phyloP scores from a whole-genome alignment of 805 yeast genomes.

The Candida boleticola region DNA sequence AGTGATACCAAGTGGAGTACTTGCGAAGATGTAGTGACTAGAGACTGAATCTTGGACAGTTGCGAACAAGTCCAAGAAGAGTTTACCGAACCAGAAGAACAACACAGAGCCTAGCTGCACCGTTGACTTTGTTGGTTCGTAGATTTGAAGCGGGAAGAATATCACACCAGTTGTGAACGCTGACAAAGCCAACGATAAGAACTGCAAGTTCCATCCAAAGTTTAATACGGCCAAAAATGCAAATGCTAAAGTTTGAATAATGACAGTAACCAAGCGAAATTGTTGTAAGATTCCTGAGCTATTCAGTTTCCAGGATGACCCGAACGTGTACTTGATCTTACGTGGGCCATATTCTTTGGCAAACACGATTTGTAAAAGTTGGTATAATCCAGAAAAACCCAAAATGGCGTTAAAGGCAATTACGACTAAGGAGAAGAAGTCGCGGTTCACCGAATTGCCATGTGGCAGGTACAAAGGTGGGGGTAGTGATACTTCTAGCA shows the following conservation, averaged over 20 bases:
- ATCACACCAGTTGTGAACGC: conserved; percentile 5
- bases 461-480: conserved; percentile 19
- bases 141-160: conserved; percentile 21
- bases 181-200: conserved; percentile 7
- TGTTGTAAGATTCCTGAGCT: conserved; percentile 12
- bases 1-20: conserved; percentile 2
- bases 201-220: background rate
- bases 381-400: conserved; percentile 14
- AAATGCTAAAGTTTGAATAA: conserved; percentile 13
- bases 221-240: conserved; percentile 10
- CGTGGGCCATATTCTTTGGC: conserved; percentile 19
- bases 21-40: conserved; percentile 13
- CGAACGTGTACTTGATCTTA: conserved; percentile 22
- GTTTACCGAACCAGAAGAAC: conserved; percentile 19
- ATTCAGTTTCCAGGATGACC: conserved; percentile 15
- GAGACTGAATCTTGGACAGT: conserved; percentile 20
- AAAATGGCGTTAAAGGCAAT: conserved; percentile 9
- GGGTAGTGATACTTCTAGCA: background rate
- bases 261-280: conserved; percentile 11
- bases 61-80: conserved; percentile 10
- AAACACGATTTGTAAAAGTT: conserved; percentile 13
- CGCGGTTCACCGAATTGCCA: conserved; percentile 22
- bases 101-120: conserved; percentile 22
- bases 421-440: conserved; percentile 16
- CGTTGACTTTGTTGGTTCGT: conserved; percentile 20